Percentiles rank a stretch among this genome's conserved stretches.
phyloP scores from a whole-genome alignment of 1,139 yeast species.

The Debaryomyces nepalensis region DNA sequence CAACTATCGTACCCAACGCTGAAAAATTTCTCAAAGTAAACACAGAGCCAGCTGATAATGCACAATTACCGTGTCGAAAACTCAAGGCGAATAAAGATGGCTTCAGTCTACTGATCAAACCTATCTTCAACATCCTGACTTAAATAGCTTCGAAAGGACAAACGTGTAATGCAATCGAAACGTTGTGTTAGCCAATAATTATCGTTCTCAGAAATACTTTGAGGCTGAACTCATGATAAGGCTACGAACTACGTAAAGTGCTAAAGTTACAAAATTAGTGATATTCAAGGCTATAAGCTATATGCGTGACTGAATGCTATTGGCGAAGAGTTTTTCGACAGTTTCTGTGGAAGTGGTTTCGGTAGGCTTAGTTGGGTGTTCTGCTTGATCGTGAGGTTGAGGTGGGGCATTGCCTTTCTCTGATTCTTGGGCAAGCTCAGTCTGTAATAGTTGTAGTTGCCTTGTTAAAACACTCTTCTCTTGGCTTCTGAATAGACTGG shows the following conservation, averaged over 20 bases:
- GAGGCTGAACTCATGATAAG: slow-evolving; percentile 8
- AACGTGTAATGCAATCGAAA: neutral
- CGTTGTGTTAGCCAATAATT: slow-evolving; percentile 5
- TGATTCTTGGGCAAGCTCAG: neutral
- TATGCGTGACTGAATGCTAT: slow-evolving; percentile 5
- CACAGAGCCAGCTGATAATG: slow-evolving; percentile 5
- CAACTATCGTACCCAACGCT: slow-evolving; percentile 1
- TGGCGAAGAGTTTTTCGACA: slow-evolving; percentile 15
- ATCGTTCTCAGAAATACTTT: slow-evolving; percentile 9
- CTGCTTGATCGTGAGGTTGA: neutral
- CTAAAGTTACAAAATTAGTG: neutral
- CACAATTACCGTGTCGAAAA: slow-evolving; percentile 5
- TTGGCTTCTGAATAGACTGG: slow-evolving; percentile 44
- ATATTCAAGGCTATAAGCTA: neutral
- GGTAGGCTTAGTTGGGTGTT: neutral
- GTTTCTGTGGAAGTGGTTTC: slow-evolving; percentile 15
- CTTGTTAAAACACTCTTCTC: slow-evolving; percentile 31
- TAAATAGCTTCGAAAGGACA: neutral
- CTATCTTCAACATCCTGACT: slow-evolving; percentile 6
- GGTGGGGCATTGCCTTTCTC: slow-evolving; percentile 1
- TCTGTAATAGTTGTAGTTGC: slow-evolving; percentile 19
- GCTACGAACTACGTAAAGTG: too few species aligned
- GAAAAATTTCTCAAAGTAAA: slow-evolving; percentile 10
- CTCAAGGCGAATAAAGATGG: neutral
- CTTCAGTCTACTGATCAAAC: slow-evolving; percentile 5